These are phyloP conservation scores for Boletus reticulatus DNA, from an alignment of 768 basidiomycete species.

Conservation along the genomic window DNA sequence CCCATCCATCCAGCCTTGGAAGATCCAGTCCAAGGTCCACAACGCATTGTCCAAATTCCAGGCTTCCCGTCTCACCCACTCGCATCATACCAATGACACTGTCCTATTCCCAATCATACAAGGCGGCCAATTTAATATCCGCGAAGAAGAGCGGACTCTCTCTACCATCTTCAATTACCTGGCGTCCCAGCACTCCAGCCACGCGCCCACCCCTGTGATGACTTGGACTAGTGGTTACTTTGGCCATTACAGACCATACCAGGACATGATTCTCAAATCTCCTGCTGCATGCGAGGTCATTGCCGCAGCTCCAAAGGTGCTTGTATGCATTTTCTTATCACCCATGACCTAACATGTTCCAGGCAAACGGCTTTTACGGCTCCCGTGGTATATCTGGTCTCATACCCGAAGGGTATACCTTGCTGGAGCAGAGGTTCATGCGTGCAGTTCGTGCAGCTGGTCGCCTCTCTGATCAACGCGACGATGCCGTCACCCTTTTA, in stretches of 20 bases:
- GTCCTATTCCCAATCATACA: constrained; percentile 83
- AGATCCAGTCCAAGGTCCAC: constrained; percentile 61
- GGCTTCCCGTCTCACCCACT: constrained; percentile 29
- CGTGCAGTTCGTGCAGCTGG: constrained; percentile 51
- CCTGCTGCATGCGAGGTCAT: constrained; percentile 68
- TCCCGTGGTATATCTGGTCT: constrained; percentile 88
- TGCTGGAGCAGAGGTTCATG: constrained; percentile 85
- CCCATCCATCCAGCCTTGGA: constrained; percentile 60
- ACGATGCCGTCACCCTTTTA: constrained; percentile 59
- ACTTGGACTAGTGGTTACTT: constrained; percentile 98
- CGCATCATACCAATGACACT: constrained; percentile 34
- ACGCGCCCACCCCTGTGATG: constrained; percentile 41
- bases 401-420: constrained; percentile 94
- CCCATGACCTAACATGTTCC: neutral
- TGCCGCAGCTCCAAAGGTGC: constrained; percentile 84
- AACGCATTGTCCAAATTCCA: constrained; percentile 62
- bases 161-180: constrained; percentile 56
- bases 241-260: constrained; percentile 79
- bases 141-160: constrained; percentile 77
- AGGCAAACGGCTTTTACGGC: constrained; percentile 97
- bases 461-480: constrained; percentile 27
- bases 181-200: constrained; percentile 11
- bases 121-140: constrained; percentile 81
- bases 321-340: neutral
- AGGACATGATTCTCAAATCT: constrained; percentile 61